A percentile compares a stretch with the other conserved stretches of the same genome.
Evolutionary conservation across 2,329 filamentous ascomycete genomes (phyloP).

Genomic region (Ceratocystis harringtonii): DNA sequence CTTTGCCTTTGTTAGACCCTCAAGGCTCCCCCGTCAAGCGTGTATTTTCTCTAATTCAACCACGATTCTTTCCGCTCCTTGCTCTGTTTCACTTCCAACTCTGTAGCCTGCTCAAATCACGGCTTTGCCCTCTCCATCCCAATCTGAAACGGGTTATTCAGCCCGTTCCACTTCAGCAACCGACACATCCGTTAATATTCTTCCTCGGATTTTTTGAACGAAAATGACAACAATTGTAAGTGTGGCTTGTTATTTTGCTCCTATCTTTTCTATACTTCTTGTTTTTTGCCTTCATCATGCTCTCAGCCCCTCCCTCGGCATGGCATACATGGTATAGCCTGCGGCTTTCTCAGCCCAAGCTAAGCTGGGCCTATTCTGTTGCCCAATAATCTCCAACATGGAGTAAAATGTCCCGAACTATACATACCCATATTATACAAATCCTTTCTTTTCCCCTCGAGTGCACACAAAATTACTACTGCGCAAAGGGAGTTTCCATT

Average conservation of each 20-base stretch:
- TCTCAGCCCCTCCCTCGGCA: not conserved
- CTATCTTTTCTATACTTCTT: not conserved
- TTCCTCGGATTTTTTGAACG: not conserved
- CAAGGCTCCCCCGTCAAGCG: not conserved
- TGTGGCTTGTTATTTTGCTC: not conserved
- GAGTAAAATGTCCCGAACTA: not conserved
- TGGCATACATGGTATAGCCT: not conserved
- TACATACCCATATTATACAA: not conserved
- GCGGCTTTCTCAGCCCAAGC: not conserved
- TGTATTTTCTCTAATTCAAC: not conserved
- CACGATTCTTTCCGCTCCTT: not conserved
- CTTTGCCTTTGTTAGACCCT: not conserved
- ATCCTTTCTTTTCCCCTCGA: not conserved
- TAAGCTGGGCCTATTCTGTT: not conserved
- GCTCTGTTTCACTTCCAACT: not conserved
- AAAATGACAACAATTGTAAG: conserved; percentile 4
- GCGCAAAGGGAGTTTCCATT: not conserved
- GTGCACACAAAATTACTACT: not conserved
- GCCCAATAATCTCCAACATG: not conserved
- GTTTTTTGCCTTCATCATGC: not conserved
- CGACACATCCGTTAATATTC: not conserved
- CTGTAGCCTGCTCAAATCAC: not conserved
- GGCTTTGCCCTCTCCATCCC: not conserved
- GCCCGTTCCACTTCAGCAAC: not conserved
- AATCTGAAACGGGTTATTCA: not conserved